phyloP scores from a whole-genome alignment of 306 rosid genomes.

The Cucurbita argyrosperma region DNA sequence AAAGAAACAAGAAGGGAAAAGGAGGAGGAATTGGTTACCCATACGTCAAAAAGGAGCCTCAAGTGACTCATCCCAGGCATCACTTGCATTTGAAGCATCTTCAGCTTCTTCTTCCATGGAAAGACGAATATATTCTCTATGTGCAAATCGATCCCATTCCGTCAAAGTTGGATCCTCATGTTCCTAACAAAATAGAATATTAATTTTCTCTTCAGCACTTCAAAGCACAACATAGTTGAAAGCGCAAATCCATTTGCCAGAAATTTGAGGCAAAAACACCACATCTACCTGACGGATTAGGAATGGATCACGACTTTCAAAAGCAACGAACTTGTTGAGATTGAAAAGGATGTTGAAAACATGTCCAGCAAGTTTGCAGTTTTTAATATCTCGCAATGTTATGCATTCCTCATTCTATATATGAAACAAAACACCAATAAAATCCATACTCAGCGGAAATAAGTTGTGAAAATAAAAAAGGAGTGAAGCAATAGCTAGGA shows the following conservation, averaged over 20 bases:
- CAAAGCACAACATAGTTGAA: background rate
- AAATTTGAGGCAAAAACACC: background rate
- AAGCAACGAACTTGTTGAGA: constrained; percentile 93
- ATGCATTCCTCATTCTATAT: constrained; percentile 55
- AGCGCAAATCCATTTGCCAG: background rate
- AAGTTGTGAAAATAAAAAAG: background rate
- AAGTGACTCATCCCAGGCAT: constrained; percentile 94
- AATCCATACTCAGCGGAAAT: background rate
- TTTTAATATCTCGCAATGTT: constrained; percentile 68
- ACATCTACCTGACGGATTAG: constrained; percentile 84
- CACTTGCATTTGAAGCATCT: constrained; percentile 94
- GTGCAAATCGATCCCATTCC: constrained; percentile 99
- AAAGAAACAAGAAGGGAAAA: background rate
- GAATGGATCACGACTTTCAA: constrained; percentile 90
- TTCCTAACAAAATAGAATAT: constrained; percentile 41
- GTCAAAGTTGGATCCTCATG: constrained; percentile 97
- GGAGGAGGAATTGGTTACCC: background rate
- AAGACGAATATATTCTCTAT: constrained; percentile 91
- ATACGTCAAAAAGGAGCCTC: constrained; percentile 72
- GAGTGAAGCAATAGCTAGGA: background rate
- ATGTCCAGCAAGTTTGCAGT: constrained; percentile 84
- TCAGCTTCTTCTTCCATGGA: constrained; percentile 99
- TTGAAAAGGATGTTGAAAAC: constrained; percentile 88
- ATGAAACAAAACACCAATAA: background rate
- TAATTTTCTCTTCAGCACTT: constrained; percentile 9